These are phyloP conservation scores for Filobasidium wieringae DNA, from an alignment of 768 basidiomycete genomes.

Conservation along the genomic window DNA sequence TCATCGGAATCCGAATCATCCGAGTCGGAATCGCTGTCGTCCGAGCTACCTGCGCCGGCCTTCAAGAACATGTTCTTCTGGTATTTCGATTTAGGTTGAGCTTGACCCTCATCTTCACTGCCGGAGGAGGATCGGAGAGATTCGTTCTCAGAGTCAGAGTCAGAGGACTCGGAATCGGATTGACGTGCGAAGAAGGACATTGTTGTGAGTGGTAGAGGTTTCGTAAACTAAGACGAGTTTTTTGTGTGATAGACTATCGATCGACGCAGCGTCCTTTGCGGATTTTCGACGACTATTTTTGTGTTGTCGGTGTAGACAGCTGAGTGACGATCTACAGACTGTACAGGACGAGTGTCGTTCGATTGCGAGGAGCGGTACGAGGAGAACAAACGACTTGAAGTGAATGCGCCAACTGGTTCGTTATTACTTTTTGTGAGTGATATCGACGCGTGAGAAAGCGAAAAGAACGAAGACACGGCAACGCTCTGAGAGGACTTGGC, in stretches of 20 bases:
- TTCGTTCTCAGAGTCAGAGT: constrained; percentile 30
- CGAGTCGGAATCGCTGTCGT: constrained; percentile 44
- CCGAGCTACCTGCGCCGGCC: constrained; percentile 19
- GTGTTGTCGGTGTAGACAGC: too few species aligned
- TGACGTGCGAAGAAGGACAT: constrained; percentile 39
- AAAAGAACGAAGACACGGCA: too few species aligned
- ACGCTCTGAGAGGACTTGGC: too few species aligned
- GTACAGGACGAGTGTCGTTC: too few species aligned
- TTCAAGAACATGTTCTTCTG: constrained; percentile 23
- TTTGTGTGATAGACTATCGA: neutral
- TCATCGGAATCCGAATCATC: constrained; percentile 52
- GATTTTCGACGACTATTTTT: too few species aligned
- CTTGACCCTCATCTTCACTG: constrained; percentile 23
- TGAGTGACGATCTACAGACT: too few species aligned
- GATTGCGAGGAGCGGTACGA: too few species aligned
- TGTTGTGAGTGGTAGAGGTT: neutral
- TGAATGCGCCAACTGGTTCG: too few species aligned
- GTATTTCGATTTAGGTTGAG: neutral
- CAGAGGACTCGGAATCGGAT: constrained; percentile 27
- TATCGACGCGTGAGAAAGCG: too few species aligned
- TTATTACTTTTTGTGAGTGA: too few species aligned
- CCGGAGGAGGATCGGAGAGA: constrained; percentile 34
- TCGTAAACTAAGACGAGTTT: neutral
- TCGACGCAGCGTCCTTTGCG: too few species aligned
- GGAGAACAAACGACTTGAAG: too few species aligned